Evolutionary conservation across 2,329 filamentous ascomycete species (phyloP), one percentile per base, ranked within the genome.

Genomic region (Zasmidium citrigriseum): DNA sequence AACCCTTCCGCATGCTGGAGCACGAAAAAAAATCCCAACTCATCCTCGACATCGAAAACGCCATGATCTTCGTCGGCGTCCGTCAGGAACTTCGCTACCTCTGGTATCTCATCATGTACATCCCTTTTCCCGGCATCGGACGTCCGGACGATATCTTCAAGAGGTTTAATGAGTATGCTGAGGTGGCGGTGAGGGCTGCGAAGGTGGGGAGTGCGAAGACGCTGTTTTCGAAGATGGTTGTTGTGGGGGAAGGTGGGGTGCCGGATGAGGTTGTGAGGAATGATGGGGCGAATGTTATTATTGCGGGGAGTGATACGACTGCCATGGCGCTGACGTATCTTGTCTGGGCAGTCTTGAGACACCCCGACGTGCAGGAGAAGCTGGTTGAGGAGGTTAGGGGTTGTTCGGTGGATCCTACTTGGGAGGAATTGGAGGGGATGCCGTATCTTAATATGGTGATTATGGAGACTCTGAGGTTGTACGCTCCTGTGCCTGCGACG

Each of bases 391-490:
- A 70, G 52, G 55, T 64, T 16, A 51, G 25, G 27, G 29, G 44
- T 4, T 24, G 66, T 18, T 21, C 50, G 2, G 38, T 44, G 11
- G 34, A 50, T n/a, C 62, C 59, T 46, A 55, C 34, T n/a, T 55
- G 61, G 29, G 52, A 52, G 14, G 71, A 74, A 12, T 60, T 75
- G 0, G 70, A 70, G 21, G 52, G 51, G 2, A 60, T 68, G 11
- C 69, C 73, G 2, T 22, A 72, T 2, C 58, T 76, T 10, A 70
- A 74, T 50, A 68, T 68, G 5, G 71, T 74, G 1, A 72, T 77
- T 24, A 63, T 74, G 41, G 75, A 77, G 54, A 75, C 74, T 1
- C 58, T 75, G 27, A 68, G 75, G 0, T 57, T 76, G 18, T 73
- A 74, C 52, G 68, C 70, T 24, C 38, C 51, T 44, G 73, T 72